A percentile compares a stretch with the other conserved stretches of the same genome.
Conservation (phyloP, 345 rosid genomes). For the Anastatica hierochuntica region DNA sequence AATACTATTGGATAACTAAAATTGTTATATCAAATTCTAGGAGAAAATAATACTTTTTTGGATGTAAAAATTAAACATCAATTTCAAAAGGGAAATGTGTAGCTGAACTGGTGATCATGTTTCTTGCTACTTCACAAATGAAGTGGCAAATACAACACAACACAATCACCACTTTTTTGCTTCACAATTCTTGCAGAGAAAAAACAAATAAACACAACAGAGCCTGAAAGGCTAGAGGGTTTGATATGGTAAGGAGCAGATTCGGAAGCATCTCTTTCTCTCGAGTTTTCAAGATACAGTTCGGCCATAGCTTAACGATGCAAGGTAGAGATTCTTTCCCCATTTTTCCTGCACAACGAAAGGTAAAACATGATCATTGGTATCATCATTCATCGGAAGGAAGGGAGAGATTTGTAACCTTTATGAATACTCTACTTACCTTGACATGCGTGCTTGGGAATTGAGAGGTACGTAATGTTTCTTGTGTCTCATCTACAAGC, state of each 20-base stretch:
- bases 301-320: slow-evolving; percentile 72
- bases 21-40: not conserved
- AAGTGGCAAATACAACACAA: not conserved
- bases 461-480: slow-evolving; percentile 84
- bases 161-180: slow-evolving; percentile 11
- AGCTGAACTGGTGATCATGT: slow-evolving; percentile 13
- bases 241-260: no score
- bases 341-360: slow-evolving; percentile 57
- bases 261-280: slow-evolving; percentile 15
- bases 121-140: slow-evolving; percentile 1
- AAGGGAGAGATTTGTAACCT: no score
- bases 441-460: slow-evolving; percentile 95
- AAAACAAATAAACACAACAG: slow-evolving; percentile 16
- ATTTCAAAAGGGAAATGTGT: no score
- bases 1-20: not conserved
- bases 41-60: slow-evolving; percentile 1
- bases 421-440: slow-evolving; percentile 37
- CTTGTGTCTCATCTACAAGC: slow-evolving; percentile 86
- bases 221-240: slow-evolving; percentile 3
- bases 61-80: slow-evolving; percentile 4
- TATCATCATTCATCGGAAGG: no score
- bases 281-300: slow-evolving; percentile 47
- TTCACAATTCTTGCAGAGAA: slow-evolving; percentile 25
- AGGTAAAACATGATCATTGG: no score
- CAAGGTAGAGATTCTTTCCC: slow-evolving; percentile 74